Base-by-base conservation (phyloP, 2,329 filamentous ascomycete species). In the Periconia macrospinosa region DNA sequence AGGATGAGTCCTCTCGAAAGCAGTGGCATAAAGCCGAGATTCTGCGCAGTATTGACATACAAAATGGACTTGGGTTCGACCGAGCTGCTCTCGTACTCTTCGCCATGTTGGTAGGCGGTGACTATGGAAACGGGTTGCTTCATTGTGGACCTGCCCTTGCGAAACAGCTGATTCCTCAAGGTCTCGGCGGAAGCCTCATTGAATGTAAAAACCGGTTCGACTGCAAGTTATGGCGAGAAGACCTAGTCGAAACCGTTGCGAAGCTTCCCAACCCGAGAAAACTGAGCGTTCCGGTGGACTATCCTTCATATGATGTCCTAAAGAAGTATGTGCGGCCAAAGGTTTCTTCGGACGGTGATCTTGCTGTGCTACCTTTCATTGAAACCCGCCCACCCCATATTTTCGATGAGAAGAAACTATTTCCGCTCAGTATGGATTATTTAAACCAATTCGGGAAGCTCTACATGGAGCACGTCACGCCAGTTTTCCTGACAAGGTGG, bases 51-150 rank as follows among this genome's bases (percentile, higher is more conserved):
- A 49, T 56, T 2, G 61, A 67, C 0, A 62, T 78, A 9, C 53
- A 61, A 17, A 53, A 61, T 2, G 56, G 62, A 23, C 55, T 68
- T 3, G 58, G 65, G 6, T 49, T 78, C 2, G 69, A 76, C 48
- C 60, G 61, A 3, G 67, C 76, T 35, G 70, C 69, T 0, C 55
- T 78, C 1, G 66, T 78, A 2, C 57, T 77, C 1, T 76, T 78
- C 47, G 75, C 73, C 1, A 66, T 78, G 52, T 61, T 79, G 1
- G 65, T 63, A 19, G 76, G 76, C 7, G 76, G 76, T 5, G 76
- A 79, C 49, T 79, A 78, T 48, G 57, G 75, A 43, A 62, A 59
- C 56, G 76, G 76, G 6, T 58, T 78, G 8, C 57, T 41, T 14
- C 62, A 66, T 2, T 78, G 76, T 51, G 77, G 75, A 20, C 53